Evolutionary conservation across 2,329 filamentous ascomycete species (phyloP), one percentile per base, ranked within the genome.

Genomic region (Penicillium vulpinum): DNA sequence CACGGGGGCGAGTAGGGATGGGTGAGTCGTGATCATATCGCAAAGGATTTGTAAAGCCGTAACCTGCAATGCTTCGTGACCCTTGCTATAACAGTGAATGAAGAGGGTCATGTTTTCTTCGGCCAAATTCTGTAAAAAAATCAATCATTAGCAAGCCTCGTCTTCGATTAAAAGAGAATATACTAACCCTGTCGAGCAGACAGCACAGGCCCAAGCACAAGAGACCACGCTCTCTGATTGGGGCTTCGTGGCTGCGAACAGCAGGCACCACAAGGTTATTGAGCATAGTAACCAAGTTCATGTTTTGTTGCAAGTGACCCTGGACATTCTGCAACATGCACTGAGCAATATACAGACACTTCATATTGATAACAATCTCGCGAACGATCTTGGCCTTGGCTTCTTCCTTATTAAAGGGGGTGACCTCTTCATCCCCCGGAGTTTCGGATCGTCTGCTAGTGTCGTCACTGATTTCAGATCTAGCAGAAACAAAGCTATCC

Each of bases 301-400:
- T 87, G 71, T 96, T 96, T 64, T 92, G 85, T 75, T 97, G 92
- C 36, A 97, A 80, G 68, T 90, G 90, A 59, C 91, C 91, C 51
- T 90, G 84, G 10, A 99, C 91, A 69, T 97, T 96, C 70, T 95
- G 88, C 50, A 99, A 83, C 90, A 97, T 96, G 80, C 92, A 97
- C 74, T 97, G 91, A 26, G 95, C 92, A 64, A 99, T 97, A 71
- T 97, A 90, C 60, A 99, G 82, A 74, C 94, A 97, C 77, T 97
- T 97, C 85, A 97, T 92, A 79, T 97, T 97, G 73, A 97, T 89
- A 80, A 97, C 87, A 70, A 97, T 94, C 76, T 97, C 92, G 63
- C 86, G 88, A 63, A 97, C 64, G 24, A 77, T 65, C 63, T 77
- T 86, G 1, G 90, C 91, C 77, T 92, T 95, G 45, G 81, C 81